phyloP scores from a whole-genome alignment of 1,284 basidiomycete genomes.

The Apiotrichum siamense region DNA sequence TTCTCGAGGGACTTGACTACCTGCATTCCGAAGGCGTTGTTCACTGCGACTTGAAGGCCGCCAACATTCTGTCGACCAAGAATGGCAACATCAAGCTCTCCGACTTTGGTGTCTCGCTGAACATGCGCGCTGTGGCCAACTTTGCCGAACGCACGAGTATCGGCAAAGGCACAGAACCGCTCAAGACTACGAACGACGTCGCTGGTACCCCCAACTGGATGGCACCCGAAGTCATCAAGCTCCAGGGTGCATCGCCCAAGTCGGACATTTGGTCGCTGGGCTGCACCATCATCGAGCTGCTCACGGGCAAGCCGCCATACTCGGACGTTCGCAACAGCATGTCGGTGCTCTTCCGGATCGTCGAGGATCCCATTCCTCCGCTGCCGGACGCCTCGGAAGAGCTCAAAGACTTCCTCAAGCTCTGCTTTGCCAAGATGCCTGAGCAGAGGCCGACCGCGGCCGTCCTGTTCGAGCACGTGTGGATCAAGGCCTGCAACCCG shows the following conservation, averaged over 20 bases:
- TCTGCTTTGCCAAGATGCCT: constrained; percentile 87
- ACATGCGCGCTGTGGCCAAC: constrained; percentile 56
- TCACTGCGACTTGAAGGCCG: constrained; percentile 98
- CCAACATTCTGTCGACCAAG: constrained; percentile 59
- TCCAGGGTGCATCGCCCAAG: constrained; percentile 53
- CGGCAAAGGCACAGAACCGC: constrained; percentile 9
- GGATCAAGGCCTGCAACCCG: constrained; percentile 54
- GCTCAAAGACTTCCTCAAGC: constrained; percentile 67
- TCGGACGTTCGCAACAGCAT: constrained; percentile 76
- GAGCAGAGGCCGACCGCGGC: constrained; percentile 70
- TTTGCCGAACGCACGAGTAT: constrained; percentile 56
- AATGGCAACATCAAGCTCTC: constrained; percentile 53
- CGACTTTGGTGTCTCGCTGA: constrained; percentile 55
- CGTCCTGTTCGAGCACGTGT: constrained; percentile 76
- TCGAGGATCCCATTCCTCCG: constrained; percentile 82
- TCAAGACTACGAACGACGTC: constrained; percentile 46
- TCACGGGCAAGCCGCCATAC: constrained; percentile 88
- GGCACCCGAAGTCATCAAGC: constrained; percentile 89
- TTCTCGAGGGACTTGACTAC: constrained; percentile 89
- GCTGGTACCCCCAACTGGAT: constrained; percentile 98
- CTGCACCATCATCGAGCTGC: constrained; percentile 86
- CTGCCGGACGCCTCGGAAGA: constrained; percentile 69
- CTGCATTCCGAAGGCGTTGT: constrained; percentile 91
- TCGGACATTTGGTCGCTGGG: constrained; percentile 79
- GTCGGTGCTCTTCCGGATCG: constrained; percentile 95